Evolutionary conservation across 2,329 filamentous ascomycete species (phyloP).

Genomic region (Aschersonia sp.): DNA sequence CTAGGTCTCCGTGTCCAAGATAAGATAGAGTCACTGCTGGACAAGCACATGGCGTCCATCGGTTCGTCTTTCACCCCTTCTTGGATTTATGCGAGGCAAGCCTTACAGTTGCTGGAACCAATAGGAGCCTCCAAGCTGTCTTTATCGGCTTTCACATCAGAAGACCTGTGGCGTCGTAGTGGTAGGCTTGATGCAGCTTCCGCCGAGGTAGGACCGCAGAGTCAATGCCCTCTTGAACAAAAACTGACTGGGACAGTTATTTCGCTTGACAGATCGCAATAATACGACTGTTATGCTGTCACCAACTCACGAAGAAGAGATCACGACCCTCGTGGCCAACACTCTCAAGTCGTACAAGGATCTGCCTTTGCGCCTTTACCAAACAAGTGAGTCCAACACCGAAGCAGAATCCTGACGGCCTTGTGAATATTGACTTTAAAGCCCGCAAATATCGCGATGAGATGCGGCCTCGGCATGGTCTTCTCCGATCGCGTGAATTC

Average conservation of each 20-base stretch:
- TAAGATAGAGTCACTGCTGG: slow-evolving; percentile 74
- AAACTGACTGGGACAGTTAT: slow-evolving; percentile 42
- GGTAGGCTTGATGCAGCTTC: slow-evolving; percentile 61
- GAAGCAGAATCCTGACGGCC: no score
- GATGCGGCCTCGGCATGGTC: slow-evolving; percentile 70
- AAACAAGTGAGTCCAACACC: slow-evolving; percentile 51
- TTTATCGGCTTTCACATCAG: slow-evolving; percentile 73
- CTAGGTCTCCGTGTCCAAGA: slow-evolving; percentile 76
- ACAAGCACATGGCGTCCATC: slow-evolving; percentile 72
- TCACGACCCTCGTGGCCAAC: slow-evolving; percentile 65
- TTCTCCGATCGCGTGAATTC: slow-evolving; percentile 82
- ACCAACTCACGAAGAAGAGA: slow-evolving; percentile 94
- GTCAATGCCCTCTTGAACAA: background rate
- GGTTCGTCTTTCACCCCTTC: slow-evolving; percentile 27
- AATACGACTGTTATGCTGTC: slow-evolving; percentile 61
- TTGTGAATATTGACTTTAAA: slow-evolving; percentile 14
- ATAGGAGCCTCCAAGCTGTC: slow-evolving; percentile 66
- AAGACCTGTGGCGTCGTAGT: slow-evolving; percentile 69
- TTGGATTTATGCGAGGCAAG: background rate
- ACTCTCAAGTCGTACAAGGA: slow-evolving; percentile 72
- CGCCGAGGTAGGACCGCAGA: slow-evolving; percentile 45
- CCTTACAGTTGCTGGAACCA: background rate
- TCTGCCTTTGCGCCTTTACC: slow-evolving; percentile 76
- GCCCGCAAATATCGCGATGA: slow-evolving; percentile 93
- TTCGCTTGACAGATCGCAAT: slow-evolving; percentile 68